Percentiles rank a stretch among this genome's conserved stretches.
Evolutionary conservation across 257 asterid species (phyloP).

Genomic region (Penstemon newberryi): DNA sequence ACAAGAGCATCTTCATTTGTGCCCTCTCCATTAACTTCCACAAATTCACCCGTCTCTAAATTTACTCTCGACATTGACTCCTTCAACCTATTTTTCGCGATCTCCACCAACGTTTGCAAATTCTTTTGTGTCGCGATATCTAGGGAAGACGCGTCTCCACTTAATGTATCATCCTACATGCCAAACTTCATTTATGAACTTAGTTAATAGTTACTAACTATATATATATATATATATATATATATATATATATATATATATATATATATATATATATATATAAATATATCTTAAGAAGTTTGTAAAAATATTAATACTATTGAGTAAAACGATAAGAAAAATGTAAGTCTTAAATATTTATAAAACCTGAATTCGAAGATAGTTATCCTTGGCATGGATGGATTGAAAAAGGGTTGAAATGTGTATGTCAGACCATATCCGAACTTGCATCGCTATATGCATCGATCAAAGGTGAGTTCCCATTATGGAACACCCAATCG

Average conservation of each 20-base stretch:
- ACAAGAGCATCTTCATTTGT: no score
- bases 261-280: no score
- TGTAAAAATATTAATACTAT: neutral
- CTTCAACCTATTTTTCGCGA: constrained; percentile 37
- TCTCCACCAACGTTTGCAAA: constrained; percentile 35
- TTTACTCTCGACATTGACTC: constrained; percentile 49
- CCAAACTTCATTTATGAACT: neutral
- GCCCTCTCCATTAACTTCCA: no score
- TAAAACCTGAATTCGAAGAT: constrained; percentile 50
- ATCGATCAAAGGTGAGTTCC: constrained; percentile 43
- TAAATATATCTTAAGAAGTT: no score
- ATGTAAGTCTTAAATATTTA: neutral
- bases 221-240: no score
- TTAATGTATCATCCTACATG: constrained; percentile 40
- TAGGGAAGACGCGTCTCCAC: constrained; percentile 37
- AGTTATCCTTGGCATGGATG: constrained; percentile 30
- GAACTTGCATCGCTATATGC: constrained; percentile 42
- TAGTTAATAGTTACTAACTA: neutral
- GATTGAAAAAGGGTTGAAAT: constrained; percentile 44
- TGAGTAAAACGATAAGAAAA: no score
- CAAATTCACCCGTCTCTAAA: constrained; percentile 31
- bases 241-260: no score
- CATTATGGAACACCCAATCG: constrained; percentile 36
- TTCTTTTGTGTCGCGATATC: constrained; percentile 48
- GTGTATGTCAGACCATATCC: constrained; percentile 53